Conservation (phyloP, 1,139 yeast genomes). For the Geotrichum aggregatum region DNA sequence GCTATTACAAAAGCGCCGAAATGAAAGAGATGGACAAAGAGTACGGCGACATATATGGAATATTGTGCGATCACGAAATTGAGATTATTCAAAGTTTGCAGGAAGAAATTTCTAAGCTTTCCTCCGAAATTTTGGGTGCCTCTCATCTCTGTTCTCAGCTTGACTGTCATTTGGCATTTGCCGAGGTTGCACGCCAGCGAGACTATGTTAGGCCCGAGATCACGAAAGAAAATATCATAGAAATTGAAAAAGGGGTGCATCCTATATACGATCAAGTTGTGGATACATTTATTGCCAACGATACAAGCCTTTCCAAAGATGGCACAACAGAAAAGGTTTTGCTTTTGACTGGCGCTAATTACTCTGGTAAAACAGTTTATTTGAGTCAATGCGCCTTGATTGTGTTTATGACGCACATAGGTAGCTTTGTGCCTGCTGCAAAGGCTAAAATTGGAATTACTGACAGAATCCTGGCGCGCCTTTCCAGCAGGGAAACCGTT, state of each 20-base stretch:
- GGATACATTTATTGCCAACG: slow-evolving; percentile 41
- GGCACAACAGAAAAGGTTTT: slow-evolving; percentile 25
- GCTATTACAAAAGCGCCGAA: slow-evolving; percentile 40
- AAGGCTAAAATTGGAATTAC: slow-evolving; percentile 45
- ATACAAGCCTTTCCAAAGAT: slow-evolving; percentile 32
- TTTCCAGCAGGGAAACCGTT: slow-evolving; percentile 45
- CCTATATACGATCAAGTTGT: slow-evolving; percentile 43
- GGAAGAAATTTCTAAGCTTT: slow-evolving; percentile 30
- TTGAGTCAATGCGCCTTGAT: slow-evolving; percentile 46
- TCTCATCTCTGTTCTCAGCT: slow-evolving; percentile 37
- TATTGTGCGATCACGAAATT: slow-evolving; percentile 41
- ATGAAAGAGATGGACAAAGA: slow-evolving; percentile 39
- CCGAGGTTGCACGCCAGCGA: slow-evolving; percentile 37
- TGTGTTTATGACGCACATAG: slow-evolving; percentile 47
- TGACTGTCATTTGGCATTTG: slow-evolving; percentile 42
- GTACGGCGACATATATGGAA: slow-evolving; percentile 44
- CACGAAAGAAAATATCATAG: slow-evolving; percentile 31
- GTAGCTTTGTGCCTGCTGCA: slow-evolving; percentile 49
- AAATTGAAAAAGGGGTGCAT: slow-evolving; percentile 40
- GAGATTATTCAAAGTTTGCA: slow-evolving; percentile 42
- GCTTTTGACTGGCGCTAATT: slow-evolving; percentile 50
- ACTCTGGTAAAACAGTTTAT: slow-evolving; percentile 51
- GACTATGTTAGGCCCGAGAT: slow-evolving; percentile 42
- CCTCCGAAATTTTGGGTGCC: slow-evolving; percentile 24
- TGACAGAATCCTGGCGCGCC: slow-evolving; percentile 45